Evolutionary conservation across 2,329 filamentous ascomycete genomes (phyloP).

Genomic region (Aspergillus novoparasiticus): DNA sequence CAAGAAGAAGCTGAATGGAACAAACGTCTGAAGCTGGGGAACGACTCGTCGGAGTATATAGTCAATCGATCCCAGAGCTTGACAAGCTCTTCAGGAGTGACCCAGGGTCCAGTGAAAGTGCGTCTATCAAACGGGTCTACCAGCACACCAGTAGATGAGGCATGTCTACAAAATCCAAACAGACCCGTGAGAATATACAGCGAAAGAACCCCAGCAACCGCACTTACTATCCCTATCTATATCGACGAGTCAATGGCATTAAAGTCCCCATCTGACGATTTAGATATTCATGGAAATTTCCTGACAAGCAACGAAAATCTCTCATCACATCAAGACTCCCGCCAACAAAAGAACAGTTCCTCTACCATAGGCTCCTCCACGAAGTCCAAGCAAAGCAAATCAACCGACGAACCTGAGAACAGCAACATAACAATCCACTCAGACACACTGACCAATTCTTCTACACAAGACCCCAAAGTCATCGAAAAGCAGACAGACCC

Average conservation of each 20-base stretch:
- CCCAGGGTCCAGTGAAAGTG: neutral
- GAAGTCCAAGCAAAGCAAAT: neutral
- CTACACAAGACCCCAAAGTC: neutral
- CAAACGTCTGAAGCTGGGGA: constrained; percentile 59
- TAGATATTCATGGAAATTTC: constrained; percentile 1
- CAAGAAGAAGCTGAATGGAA: constrained; percentile 66
- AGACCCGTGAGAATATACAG: neutral
- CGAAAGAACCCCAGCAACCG: neutral
- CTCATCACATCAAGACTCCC: constrained; percentile 15
- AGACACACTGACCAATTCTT: neutral
- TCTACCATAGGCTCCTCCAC: neutral
- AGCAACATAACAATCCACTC: neutral
- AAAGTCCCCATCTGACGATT: neutral
- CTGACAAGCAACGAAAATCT: constrained; percentile 28
- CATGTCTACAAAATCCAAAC: neutral
- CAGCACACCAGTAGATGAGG: neutral
- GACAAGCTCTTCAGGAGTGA: constrained; percentile 17
- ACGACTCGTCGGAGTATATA: constrained; percentile 36
- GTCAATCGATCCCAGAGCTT: constrained; percentile 28
- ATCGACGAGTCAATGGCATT: constrained; percentile 19
- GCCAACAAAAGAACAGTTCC: constrained; percentile 11
- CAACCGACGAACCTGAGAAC: neutral
- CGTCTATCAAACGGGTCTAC: neutral
- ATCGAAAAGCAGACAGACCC: neutral
- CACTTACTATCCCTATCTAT: constrained; percentile 21